Percentiles rank a stretch among this genome's conserved stretches.
phyloP scores from a whole-genome alignment of 176 grass and related monocot genomes.

The Paspalum notatum region DNA sequence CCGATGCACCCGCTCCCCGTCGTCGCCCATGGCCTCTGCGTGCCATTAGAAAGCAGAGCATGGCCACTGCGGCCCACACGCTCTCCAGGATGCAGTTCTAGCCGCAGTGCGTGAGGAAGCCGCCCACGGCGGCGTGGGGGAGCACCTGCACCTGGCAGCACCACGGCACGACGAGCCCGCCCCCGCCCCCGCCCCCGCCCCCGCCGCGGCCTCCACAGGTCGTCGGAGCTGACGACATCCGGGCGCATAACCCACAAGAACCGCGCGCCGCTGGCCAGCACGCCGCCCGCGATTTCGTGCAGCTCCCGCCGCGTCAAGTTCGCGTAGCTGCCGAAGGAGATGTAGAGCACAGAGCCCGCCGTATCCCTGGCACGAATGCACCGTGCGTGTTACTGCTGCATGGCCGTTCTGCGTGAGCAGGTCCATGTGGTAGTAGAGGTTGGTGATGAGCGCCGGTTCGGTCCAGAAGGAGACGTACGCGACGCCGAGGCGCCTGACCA shows the following conservation, averaged over 20 bases:
- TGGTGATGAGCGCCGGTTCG: conserved; percentile 63
- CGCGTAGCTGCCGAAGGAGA: conserved; percentile 80
- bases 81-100: conserved; percentile 87
- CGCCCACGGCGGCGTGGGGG: conserved; percentile 46
- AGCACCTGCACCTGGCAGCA: conserved; percentile 77
- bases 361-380: no score
- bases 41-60: conserved; percentile 91
- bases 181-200: neutral
- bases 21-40: no score
- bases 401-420: conserved; percentile 55
- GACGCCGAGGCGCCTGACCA: conserved; percentile 46
- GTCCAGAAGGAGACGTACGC: conserved; percentile 75
- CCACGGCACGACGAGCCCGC: conserved; percentile 70
- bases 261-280: conserved; percentile 55
- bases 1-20: no score
- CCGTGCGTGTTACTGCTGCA: no score
- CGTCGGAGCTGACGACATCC: conserved; percentile 68
- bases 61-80: conserved; percentile 58
- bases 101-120: conserved; percentile 77
- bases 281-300: conserved; percentile 56
- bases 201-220: conserved; percentile 46
- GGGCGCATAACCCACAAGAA: conserved; percentile 77
- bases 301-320: conserved; percentile 55
- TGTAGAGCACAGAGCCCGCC: conserved; percentile 65
- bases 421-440: conserved; percentile 61